phyloP scores from a whole-genome alignment of 192 early-diverging fungal species.

The Coemansia sp. region DNA sequence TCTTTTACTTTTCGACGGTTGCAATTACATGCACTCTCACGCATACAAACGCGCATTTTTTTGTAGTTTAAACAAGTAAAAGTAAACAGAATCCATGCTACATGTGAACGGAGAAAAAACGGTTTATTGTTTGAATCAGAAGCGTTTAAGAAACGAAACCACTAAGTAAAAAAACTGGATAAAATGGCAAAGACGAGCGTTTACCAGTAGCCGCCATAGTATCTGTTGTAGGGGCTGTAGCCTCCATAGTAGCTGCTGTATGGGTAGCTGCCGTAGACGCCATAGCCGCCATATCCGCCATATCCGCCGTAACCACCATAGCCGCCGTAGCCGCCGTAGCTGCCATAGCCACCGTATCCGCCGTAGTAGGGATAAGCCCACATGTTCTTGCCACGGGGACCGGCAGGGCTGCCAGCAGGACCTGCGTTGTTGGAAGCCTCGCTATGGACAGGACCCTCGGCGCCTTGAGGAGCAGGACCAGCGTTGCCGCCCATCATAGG shows the following conservation, averaged over 20 bases:
- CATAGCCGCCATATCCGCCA: constrained; percentile 26
- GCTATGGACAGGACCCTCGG: constrained; percentile 26
- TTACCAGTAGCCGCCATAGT: constrained; percentile 21
- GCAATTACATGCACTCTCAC: no score
- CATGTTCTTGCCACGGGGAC: constrained; percentile 48
- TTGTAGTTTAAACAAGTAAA: background rate
- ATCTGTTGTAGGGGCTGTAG: constrained; percentile 20
- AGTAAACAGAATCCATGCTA: background rate
- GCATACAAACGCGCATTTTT: no score
- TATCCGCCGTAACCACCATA: constrained; percentile 10
- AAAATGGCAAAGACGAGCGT: background rate
- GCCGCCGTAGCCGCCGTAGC: constrained; percentile 10
- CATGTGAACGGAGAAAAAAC: background rate
- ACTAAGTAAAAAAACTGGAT: no score
- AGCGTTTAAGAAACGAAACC: no score
- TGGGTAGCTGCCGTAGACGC: constrained; percentile 1
- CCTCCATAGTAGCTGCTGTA: background rate
- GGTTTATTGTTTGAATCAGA: background rate
- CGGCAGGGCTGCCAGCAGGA: constrained; percentile 50
- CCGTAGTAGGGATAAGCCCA: constrained; percentile 54
- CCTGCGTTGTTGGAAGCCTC: constrained; percentile 30
- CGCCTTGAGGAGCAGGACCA: constrained; percentile 16
- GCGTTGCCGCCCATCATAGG: constrained; percentile 22
- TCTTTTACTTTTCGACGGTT: no score
- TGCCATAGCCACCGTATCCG: constrained; percentile 18